Evolutionary conservation across 768 basidiomycete species (phyloP), one percentile per base, ranked within the genome.

Genomic region (Boletus subparvulus): DNA sequence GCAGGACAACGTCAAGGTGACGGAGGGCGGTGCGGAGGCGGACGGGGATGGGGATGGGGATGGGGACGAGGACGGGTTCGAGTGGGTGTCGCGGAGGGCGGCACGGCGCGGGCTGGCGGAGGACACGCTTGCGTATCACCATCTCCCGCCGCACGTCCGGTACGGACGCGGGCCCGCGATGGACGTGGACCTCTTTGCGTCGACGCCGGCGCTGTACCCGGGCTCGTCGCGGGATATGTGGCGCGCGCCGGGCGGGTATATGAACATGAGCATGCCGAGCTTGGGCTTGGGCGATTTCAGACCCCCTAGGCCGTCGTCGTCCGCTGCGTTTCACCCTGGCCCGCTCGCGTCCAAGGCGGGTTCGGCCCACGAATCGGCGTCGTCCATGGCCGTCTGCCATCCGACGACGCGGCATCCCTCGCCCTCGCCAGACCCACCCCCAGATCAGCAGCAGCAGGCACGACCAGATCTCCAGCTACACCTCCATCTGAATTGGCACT

Each of bases 401-500:
- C 59, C 58, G 45, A 47, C 54, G 51, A 67, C 62, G 40, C 55
- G 53, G 13, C 56, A 50, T 9, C 46, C 57, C 12, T 65, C 58
- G 49, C 65, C 59, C 16, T 45, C 51, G 40, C 62, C 50, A 7
- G 36, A 26, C 56, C 61, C 61, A 30, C 33, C 47, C 40, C 58
- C 64, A 60, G 67, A 73, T 42, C 60, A 66, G 54, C 69, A 68
- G 28, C 71, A 53, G 32, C 71, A 53, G 32, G 54, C 54, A 37
- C 65, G 64, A 67, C 69, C 91, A 2, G 90, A 95, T 68, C 77
- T 98, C 30, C 97, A 99, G 69, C 73, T 97, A 4, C 94, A 98
- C 68, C 77, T 99, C 0, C 85, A 87, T 64, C 75, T 98, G 43
- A 80, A 83, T 33, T 96, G 96, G 86, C 83, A 87, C 50, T 92